Conservation (phyloP, 495 filamentous ascomycete species). For the Annulohypoxylon stygium region DNA sequence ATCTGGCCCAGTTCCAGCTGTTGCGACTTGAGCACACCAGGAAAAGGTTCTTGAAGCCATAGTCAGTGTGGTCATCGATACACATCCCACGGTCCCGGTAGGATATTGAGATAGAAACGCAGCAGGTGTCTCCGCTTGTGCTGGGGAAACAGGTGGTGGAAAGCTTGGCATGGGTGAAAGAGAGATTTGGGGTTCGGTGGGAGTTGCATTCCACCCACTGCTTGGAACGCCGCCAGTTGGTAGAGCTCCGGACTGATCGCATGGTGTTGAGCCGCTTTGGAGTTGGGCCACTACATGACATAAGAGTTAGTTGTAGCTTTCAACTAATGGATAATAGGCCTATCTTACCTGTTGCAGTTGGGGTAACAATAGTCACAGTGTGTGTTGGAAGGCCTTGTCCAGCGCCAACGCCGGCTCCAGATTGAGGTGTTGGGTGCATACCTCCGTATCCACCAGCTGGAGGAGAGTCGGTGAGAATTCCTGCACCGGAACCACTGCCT, state of each 20-base stretch:
- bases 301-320: slow-evolving; percentile 12
- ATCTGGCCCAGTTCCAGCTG: slow-evolving; percentile 23
- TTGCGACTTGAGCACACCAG: slow-evolving; percentile 49
- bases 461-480: slow-evolving; percentile 27
- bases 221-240: slow-evolving; percentile 41
- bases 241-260: slow-evolving; percentile 35
- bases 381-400: slow-evolving; percentile 27
- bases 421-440: slow-evolving; percentile 37
- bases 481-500: slow-evolving; percentile 12
- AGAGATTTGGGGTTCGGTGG: slow-evolving; percentile 29
- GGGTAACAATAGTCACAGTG: slow-evolving; percentile 37
- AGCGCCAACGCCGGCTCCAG: slow-evolving; percentile 30
- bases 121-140: slow-evolving; percentile 13
- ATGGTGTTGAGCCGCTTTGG: slow-evolving; percentile 34
- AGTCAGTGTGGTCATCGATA: slow-evolving; percentile 47
- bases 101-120: slow-evolving; percentile 13
- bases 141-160: slow-evolving; percentile 41
- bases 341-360: slow-evolving; percentile 25
- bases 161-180: slow-evolving; percentile 42
- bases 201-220: slow-evolving; percentile 48
- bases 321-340: not conserved
- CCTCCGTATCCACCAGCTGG: slow-evolving; percentile 42
- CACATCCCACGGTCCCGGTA: slow-evolving; percentile 37
- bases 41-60: slow-evolving; percentile 48
- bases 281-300: slow-evolving; percentile 25